Conservation (phyloP, 352 stramenopile genomes). For the Phytophthora niederhauseri region DNA sequence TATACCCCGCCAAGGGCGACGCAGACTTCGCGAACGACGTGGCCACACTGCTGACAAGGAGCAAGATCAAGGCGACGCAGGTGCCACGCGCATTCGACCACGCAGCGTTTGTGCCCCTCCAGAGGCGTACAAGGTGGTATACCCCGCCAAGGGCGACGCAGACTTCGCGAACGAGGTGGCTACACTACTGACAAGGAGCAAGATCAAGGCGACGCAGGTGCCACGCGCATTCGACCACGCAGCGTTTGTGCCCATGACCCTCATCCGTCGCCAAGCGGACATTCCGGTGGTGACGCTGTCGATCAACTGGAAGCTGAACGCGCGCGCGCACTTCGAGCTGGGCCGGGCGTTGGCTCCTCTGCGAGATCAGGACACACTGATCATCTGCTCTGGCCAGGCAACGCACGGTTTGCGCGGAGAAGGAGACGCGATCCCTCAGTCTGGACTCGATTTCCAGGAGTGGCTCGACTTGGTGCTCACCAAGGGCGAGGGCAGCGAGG, state of each 20-base stretch:
- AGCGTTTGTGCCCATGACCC: constrained; percentile 81
- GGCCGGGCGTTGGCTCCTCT: constrained; percentile 66
- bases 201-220: constrained; percentile 56
- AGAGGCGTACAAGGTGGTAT: constrained; percentile 86
- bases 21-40: constrained; percentile 72
- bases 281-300: constrained; percentile 4
- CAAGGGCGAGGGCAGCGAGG: constrained; percentile 11
- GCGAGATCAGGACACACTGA: constrained; percentile 77
- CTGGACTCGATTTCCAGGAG: constrained; percentile 44
- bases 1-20: constrained; percentile 76
- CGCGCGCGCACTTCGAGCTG: constrained; percentile 64
- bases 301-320: constrained; percentile 21
- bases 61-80: constrained; percentile 61
- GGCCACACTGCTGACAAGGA: constrained; percentile 50
- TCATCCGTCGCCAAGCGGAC: neutral
- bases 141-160: constrained; percentile 68
- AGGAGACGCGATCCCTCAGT: constrained; percentile 21
- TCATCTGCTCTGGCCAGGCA: constrained; percentile 82
- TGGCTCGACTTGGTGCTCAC: constrained; percentile 50
- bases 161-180: constrained; percentile 73
- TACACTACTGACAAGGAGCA: constrained; percentile 51
- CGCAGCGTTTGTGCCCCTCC: constrained; percentile 90
- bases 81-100: constrained; percentile 83
- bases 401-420: constrained; percentile 37
- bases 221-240: constrained; percentile 89